Conservation (phyloP, 2,329 filamentous ascomycete species). For the Clonostachys rosea region DNA sequence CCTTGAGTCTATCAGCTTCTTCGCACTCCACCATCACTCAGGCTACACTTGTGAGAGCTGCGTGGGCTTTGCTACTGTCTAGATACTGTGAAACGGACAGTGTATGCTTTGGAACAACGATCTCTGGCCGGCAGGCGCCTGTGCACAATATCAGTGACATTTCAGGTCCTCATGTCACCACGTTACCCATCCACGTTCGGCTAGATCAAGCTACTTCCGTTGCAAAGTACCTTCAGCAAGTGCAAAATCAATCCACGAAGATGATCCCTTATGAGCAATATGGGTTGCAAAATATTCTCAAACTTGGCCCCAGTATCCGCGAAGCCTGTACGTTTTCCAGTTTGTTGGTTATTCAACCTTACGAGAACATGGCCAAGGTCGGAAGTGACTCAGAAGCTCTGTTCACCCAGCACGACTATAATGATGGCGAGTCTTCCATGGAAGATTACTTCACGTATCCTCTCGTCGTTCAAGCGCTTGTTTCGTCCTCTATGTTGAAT, state of each 20-base stretch:
- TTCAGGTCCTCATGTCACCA: conserved; percentile 8
- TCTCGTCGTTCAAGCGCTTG: conserved; percentile 3
- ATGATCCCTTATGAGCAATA: conserved; percentile 12
- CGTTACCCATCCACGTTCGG: conserved; percentile 6
- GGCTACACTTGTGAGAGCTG: conserved; percentile 14
- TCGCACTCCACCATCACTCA: conserved; percentile 6
- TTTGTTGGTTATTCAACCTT: conserved; percentile 9
- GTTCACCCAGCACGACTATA: not conserved
- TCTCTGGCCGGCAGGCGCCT: conserved; percentile 13
- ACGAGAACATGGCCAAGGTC: not conserved
- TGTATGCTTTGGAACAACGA: conserved; percentile 13
- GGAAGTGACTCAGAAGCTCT: not conserved
- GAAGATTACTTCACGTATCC: conserved; percentile 6
- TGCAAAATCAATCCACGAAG: conserved; percentile 7
- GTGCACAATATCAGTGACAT: conserved; percentile 3
- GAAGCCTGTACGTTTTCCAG: conserved; percentile 11
- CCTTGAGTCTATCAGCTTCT: not conserved
- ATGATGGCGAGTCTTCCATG: conserved; percentile 18
- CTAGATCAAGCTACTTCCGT: conserved; percentile 3
- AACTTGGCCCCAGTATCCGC: conserved; percentile 6
- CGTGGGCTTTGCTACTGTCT: conserved; percentile 18
- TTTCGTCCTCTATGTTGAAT: not conserved
- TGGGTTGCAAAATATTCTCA: conserved; percentile 14
- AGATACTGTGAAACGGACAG: conserved; percentile 9
- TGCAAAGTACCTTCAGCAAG: conserved; percentile 4